Evolutionary conservation across 768 basidiomycete species (phyloP), one percentile per base, ranked within the genome.

Genomic region (Podaxis pistillaris): DNA sequence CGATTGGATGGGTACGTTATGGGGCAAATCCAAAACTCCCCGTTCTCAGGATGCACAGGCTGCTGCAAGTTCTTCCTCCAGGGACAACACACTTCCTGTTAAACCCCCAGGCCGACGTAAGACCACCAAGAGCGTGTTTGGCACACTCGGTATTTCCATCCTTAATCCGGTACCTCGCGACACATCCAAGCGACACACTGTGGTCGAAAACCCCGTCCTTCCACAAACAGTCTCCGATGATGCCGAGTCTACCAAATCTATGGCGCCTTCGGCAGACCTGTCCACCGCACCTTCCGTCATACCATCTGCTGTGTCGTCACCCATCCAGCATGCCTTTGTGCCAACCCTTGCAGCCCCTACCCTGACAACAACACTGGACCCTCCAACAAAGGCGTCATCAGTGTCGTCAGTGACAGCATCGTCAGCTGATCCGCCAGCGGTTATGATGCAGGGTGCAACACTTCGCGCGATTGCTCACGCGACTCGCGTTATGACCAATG

Each of bases 401-500:
- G 24, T 55, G n/a, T 46, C 53, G 1, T 53, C 68, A 1, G 33
- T 53, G 36, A 66, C 73, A 9, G 66, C 71, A 19, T 67, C 68
- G 1, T 60, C 57, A 7, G 66, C 74, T 1, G 74, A 78, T 26
- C 64, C 65, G 11, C 65, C 71, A 3, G 69, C 70, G 1, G 54
- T 71, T 7, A 59, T 75, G 6, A 71, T 72, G 6, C 91, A 93
- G 68, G 89, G 91, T 1, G 73, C 86, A 0, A 83, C 90, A 0
- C 71, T 94, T 1, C 84, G 85, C 5, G 93, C 93, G 1, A 92
- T 94, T 59, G 83, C 84, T 17, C 87, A 93, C 59, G 91, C 93
- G 1, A 94, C 89, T 1, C 85, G 93, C 2, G 88, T 94, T n/a
- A 93, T 94, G 91, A 90, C 90, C 0, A 80, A 85, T 2, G 91